Base-by-base conservation (phyloP, 1,284 basidiomycete species). In the Flammula alnicola region DNA sequence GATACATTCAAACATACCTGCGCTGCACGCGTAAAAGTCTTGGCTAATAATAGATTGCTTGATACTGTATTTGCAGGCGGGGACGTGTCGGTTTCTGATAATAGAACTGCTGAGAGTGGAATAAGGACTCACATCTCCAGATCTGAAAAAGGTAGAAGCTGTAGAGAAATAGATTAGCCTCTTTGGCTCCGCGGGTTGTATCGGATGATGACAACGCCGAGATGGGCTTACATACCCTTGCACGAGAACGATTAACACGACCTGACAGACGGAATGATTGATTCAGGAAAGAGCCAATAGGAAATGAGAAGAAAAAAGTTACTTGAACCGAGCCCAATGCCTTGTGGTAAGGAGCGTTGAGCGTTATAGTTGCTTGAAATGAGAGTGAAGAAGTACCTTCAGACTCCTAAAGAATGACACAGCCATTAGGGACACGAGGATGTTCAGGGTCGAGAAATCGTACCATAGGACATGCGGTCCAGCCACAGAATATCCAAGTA, bases 101-200 rank as follows among this genome's bases (percentile, higher is more conserved):
- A 41, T 6, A 26, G 5, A 40, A n/a, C n/a, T n/a, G n/a, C n/a
- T n/a, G n/a, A n/a, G n/a, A 23, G 30, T 23, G 17, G 10, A 20
- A 4, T 17, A 5, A n/a, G 9, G 5, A 42, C 56, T 41, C 36
- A 60, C 58, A 52, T 22, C 48, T 44, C 58, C 58, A 58, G 16
- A 60, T 60, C 49, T 60, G 58, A 14, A 40, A 58, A 10, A 60
- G 52, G 17, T 60, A 60, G 29, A 53, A 60, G 12, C 58, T 60
- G 32, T 11, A 17, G 31, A 14, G 37, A 32, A 20, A 19, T 25
- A 22, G 27, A 41, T 44, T 25, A 25, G 29, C 14, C 10, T 19
- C 22, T 19, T n/a, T n/a, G n/a, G 9, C 11, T 12, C 23, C 20
- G 19, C n/a, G 11, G 30, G 41, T 39, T 33, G 16, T 16, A 29